Evolutionary conservation across 192 early-diverging fungal species (phyloP), one percentile per base, ranked within the genome.

Genomic region (Powellomyces hirtus): DNA sequence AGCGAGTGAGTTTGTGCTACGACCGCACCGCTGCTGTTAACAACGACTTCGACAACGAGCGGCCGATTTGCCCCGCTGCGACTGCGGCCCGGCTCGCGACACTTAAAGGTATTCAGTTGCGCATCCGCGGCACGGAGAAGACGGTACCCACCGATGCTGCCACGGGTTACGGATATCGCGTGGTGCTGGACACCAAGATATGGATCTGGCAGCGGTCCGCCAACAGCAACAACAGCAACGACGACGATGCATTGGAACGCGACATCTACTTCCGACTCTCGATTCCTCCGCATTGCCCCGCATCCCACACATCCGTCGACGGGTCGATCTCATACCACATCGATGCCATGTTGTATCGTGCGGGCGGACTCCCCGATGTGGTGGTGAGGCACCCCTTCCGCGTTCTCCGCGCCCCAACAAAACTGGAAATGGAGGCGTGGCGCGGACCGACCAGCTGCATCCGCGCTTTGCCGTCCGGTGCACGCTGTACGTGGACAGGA

Each of bases 51-150:
- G 8, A 18, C 18, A 8, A 8, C 40, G 18, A 42, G n/a, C n/a
- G 10, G 40, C 40, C 40, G 40, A 42, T 18, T 18, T 18, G 18
- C 10, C 40, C 40, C 40, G 40, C 40, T 42, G 8, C 40, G 10
- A 13, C 18, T 18, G 40, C 40, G 40, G 40, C 40, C 8, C 40
- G 40, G 40, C 18, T 13, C 40, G n/a, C n/a, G n/a, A 56, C 59
- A 20, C 38, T 60, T 11, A 36, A 16, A 14, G 11, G 36, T 20
- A 60, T 60, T 37, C 38, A 34, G 36, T 8, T 60, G 33, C 59
- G 59, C 59, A 38, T 60, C 38, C 59, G 59, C 59, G 59, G 59
- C 34, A 38, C 37, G n/a, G 59, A 60, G 59, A 34, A 37, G n/a
- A 60, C 59, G 59, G 18, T n/a, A n/a, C 59, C 59, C 2, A 13